A percentile compares a stretch with the other conserved stretches of the same genome.
These are phyloP conservation scores for Mucor mucedo DNA, from an alignment of 371 early-diverging fungal genomes.

Conservation along the genomic window DNA sequence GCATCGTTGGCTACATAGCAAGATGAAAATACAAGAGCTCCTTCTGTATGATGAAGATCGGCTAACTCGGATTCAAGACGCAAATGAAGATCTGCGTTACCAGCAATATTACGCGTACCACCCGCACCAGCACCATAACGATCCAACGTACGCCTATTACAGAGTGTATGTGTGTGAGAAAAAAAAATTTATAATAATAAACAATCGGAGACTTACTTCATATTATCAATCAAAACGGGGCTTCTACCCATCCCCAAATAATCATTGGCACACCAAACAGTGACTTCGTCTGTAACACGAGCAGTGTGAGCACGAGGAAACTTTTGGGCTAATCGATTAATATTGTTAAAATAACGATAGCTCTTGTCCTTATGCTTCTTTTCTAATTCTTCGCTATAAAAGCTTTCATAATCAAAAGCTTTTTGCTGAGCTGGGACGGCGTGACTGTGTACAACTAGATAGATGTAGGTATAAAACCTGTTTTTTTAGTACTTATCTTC, in stretches of 20 bases:
- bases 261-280: slow-evolving; percentile 99
- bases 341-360: slow-evolving; percentile 99
- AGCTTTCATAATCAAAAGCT: slow-evolving; percentile 88
- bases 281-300: slow-evolving; percentile 83
- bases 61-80: slow-evolving; percentile 93
- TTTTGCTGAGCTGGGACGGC: slow-evolving; percentile 37
- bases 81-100: slow-evolving; percentile 94
- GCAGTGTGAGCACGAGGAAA: slow-evolving; percentile 95
- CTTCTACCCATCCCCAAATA: slow-evolving; percentile 95
- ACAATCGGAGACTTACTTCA: slow-evolving; percentile 70
- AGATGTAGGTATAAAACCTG: neutral
- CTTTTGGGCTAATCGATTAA: slow-evolving; percentile 93
- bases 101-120: slow-evolving; percentile 99
- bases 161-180: neutral
- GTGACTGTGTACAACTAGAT: slow-evolving; percentile 19
- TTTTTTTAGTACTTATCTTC: neutral
- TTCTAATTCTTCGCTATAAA: slow-evolving; percentile 83
- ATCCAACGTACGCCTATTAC: slow-evolving; percentile 77
- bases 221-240: slow-evolving; percentile 83
- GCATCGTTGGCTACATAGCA: slow-evolving; percentile 99
- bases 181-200: neutral
- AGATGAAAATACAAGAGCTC: slow-evolving; percentile 96
- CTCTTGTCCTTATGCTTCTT: slow-evolving; percentile 96
- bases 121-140: slow-evolving; percentile 98
- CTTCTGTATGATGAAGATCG: slow-evolving; percentile 88